A percentile compares a stretch with the other conserved stretches of the same genome.
These are phyloP conservation scores for Flaveria ramosissima DNA, from an alignment of 129 eudicot genomes.

Conservation along the genomic window DNA sequence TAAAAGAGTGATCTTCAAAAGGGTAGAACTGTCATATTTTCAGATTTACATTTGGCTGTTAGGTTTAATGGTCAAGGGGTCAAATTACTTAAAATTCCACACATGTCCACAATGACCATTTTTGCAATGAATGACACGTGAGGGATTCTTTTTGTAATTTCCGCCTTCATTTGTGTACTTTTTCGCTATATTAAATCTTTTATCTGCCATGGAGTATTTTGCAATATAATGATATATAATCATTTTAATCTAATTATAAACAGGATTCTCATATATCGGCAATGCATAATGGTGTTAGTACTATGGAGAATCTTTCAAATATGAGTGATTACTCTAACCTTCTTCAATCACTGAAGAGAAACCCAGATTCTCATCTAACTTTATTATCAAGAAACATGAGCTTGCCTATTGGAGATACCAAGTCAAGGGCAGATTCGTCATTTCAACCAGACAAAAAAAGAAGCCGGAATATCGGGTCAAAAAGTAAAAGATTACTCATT, in stretches of 20 bases:
- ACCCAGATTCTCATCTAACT: constrained; percentile 55
- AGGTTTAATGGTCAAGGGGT: not conserved
- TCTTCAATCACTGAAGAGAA: constrained; percentile 71
- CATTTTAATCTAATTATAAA: constrained; percentile 21
- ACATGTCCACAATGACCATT: not conserved
- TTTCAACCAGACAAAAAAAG: constrained; percentile 73
- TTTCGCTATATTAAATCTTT: not conserved
- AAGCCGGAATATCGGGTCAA: constrained; percentile 76
- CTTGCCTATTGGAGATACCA: constrained; percentile 48
- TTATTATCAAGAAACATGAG: constrained; percentile 49
- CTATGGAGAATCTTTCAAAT: constrained; percentile 49
- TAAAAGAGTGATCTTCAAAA: not conserved
- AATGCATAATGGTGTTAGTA: constrained; percentile 39
- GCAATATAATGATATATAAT: not conserved
- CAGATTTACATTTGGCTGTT: no score
- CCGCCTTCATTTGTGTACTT: not conserved
- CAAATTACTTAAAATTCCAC: not conserved
- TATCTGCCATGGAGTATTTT: not conserved
- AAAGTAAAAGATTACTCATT: constrained; percentile 76
- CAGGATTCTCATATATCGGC: constrained; percentile 54
- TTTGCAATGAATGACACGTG: not conserved
- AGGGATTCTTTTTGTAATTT: not conserved
- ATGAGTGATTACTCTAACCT: constrained; percentile 58
- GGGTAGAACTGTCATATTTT: not conserved
- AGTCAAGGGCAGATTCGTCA: constrained; percentile 38